Evolutionary conservation across 176 grass and related monocot species (phyloP), one percentile per base, ranked within the genome.

Genomic region (Eragrostis curvula): DNA sequence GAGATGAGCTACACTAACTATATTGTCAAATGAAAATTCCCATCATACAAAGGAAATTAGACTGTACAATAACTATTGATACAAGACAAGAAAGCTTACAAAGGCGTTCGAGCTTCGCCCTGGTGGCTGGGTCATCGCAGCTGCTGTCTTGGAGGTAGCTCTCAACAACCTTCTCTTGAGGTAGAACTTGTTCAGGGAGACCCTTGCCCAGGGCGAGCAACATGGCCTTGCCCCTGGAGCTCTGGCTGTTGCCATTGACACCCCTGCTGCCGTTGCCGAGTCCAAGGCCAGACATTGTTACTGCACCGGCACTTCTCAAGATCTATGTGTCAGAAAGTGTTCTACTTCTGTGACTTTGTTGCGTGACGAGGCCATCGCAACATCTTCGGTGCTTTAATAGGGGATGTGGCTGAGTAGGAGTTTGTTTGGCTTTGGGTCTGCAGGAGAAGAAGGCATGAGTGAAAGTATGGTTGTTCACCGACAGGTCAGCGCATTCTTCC

Each of bases 161-260:
- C 49, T 93, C 86, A 5, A 95, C 95, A 43, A 98, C 81, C 42
- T 88, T 87, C 70, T 98, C 92, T 62, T 98, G 95, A 18, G 86
- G 83, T n/a, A 95, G 90, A 51, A 98, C 84, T 46, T 94, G 88
- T n/a, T 84, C 81, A 28, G 96, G 96, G 75, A 98, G 92, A 20
- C 81, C 92, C 75, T 98, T 98, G 84, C 88, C 92, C 17, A 98
- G 53, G 32, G 96, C 96, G 18, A 98, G 80, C 74, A 98, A 74
- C 69, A 86, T 88, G 36, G 96, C 92, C 68, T 93, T 98, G 66
- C 84, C 68, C 43, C 71, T 83, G 17, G 79, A 67, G 73, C 66
- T 23, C 21, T 78, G 88, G 78, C 41, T 82, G 20, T 43, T 88
- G 39, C 79, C 83, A 9, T 70, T 77, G 79, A 28, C 5, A 4